Evolutionary conservation across 1,139 yeast genomes (phyloP).

Genomic region (Saccharomyces hybrid): DNA sequence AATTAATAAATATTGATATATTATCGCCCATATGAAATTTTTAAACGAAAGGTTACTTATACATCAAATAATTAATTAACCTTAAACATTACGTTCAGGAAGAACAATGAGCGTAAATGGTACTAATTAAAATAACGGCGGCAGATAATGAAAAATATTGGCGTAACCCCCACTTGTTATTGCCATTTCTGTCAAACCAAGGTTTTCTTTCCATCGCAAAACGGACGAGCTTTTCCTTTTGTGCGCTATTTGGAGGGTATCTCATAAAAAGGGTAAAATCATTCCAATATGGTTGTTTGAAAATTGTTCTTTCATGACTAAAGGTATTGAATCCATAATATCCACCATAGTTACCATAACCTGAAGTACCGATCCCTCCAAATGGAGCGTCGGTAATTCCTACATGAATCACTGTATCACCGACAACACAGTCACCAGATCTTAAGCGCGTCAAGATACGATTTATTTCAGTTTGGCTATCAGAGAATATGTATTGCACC

Average conservation of each 20-base stretch:
- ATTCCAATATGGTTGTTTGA: slow-evolving; percentile 61
- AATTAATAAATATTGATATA: not conserved
- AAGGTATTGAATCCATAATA: slow-evolving; percentile 62
- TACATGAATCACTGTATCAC: slow-evolving; percentile 69
- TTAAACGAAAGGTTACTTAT: not conserved
- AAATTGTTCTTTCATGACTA: slow-evolving; percentile 65
- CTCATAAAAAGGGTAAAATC: slow-evolving; percentile 53
- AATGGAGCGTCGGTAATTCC: slow-evolving; percentile 72
- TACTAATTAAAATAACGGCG: slow-evolving; percentile 31
- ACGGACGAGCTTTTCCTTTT: slow-evolving; percentile 22
- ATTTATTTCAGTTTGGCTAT: slow-evolving; percentile 45
- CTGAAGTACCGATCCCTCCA: slow-evolving; percentile 87
- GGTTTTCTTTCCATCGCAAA: slow-evolving; percentile 20
- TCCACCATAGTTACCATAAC: slow-evolving; percentile 80
- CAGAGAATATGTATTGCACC: slow-evolving; percentile 70
- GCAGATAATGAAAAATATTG: slow-evolving; percentile 38
- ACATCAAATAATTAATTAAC: not conserved
- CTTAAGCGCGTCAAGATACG: slow-evolving; percentile 48
- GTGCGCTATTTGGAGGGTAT: slow-evolving; percentile 60
- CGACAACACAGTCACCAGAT: slow-evolving; percentile 67
- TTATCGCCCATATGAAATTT: not conserved
- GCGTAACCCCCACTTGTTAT: slow-evolving; percentile 4
- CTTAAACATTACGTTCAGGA: not conserved
- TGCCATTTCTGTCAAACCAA: slow-evolving; percentile 21
- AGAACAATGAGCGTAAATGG: not conserved